These are phyloP conservation scores for Eucalyptus marginata DNA, from an alignment of 345 rosid species.

Conservation along the genomic window DNA sequence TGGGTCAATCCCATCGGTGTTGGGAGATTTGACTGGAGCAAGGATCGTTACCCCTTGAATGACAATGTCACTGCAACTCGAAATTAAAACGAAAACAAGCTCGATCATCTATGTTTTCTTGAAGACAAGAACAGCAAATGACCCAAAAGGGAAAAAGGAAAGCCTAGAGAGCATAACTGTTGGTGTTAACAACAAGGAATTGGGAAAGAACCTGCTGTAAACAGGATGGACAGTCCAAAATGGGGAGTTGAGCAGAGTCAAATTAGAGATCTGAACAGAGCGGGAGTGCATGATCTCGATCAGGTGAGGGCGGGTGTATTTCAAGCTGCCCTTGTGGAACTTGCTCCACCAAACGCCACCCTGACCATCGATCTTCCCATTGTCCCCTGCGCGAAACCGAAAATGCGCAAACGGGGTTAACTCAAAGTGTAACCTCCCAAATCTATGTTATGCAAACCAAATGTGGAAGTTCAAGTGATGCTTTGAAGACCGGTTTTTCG, in stretches of 20 bases:
- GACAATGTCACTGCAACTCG: not conserved
- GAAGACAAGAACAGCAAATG: not conserved
- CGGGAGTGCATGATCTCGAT: constrained; percentile 26
- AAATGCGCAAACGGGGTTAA: not conserved
- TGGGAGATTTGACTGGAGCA: constrained; percentile 10
- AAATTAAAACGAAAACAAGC: not conserved
- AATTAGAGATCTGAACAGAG: constrained; percentile 21
- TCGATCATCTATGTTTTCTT: not conserved
- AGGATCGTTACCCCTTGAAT: constrained; percentile 1
- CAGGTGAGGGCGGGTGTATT: constrained; percentile 28
- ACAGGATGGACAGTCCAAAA: constrained; percentile 41
- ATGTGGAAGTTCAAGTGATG: not conserved
- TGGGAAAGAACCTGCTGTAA: constrained; percentile 16
- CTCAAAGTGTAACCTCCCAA: not conserved
- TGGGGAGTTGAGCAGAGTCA: constrained; percentile 29
- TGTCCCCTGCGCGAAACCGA: constrained; percentile 11
- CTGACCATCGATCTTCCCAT: constrained; percentile 38
- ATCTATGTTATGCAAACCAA: not conserved
- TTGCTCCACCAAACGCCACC: constrained; percentile 32
- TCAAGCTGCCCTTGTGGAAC: constrained; percentile 10
- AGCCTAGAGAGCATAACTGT: not conserved
- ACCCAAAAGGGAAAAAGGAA: not conserved
- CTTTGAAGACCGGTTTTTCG: not conserved
- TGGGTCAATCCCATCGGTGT: constrained; percentile 15
- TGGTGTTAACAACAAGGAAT: not conserved